These are phyloP conservation scores for Mucor mucedo DNA, from an alignment of 371 early-diverging fungal species.

Conservation along the genomic window DNA sequence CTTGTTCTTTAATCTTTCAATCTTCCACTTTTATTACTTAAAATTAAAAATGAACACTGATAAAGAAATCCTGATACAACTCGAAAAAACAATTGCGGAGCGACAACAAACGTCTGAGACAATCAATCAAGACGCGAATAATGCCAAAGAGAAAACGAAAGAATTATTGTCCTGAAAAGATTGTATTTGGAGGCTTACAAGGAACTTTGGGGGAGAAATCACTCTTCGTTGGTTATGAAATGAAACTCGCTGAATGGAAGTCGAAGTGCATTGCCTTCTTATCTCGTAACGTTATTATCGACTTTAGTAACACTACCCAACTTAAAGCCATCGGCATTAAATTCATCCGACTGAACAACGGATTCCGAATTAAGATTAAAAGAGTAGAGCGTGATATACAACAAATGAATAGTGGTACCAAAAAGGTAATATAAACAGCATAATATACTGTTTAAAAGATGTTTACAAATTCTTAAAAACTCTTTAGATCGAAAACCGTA, in stretches of 20 bases:
- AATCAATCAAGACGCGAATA: constrained; percentile 3
- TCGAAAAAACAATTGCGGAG: no score
- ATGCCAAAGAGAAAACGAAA: constrained; percentile 6
- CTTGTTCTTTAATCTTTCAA: no score
- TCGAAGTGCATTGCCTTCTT: constrained; percentile 11
- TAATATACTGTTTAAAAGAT: constrained; percentile 17
- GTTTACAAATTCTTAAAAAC: constrained; percentile 15
- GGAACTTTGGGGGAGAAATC: constrained; percentile 1
- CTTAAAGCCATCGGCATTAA: constrained; percentile 15
- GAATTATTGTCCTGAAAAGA: no score
- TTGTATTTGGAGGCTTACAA: not conserved
- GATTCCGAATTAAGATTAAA: constrained; percentile 14
- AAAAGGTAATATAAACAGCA: constrained; percentile 20
- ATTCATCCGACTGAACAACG: constrained; percentile 3
- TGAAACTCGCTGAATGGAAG: constrained; percentile 7
- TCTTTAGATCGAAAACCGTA: constrained; percentile 24
- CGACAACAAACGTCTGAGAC: constrained; percentile 7
- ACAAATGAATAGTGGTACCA: constrained; percentile 15
- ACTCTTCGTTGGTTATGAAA: constrained; percentile 6
- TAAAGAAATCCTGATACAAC: no score
- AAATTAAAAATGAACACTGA: no score
- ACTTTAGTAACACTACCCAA: constrained; percentile 7
- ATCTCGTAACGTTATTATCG: constrained; percentile 14
- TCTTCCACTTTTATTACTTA: no score
- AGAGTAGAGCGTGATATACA: constrained; percentile 19